Percentiles rank a stretch among this genome's conserved stretches.
phyloP scores from a whole-genome alignment of 306 rosid genomes.

The Acmispon strigosus region DNA sequence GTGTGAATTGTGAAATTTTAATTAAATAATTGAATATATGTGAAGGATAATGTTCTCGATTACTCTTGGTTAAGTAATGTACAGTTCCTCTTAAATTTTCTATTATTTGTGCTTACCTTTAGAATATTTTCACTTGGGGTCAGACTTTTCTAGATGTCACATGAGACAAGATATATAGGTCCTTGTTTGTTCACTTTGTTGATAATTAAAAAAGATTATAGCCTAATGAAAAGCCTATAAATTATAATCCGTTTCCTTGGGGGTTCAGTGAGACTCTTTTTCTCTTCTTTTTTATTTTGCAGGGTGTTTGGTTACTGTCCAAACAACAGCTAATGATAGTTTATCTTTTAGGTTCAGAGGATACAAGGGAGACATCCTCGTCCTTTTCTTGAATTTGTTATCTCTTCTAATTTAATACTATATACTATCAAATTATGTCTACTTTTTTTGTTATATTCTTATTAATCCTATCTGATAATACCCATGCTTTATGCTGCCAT shows the following conservation, averaged over 20 bases:
- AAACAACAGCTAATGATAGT: background rate
- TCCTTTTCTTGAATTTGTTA: background rate
- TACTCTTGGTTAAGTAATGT: background rate
- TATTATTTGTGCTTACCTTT: background rate
- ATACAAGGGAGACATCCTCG: background rate
- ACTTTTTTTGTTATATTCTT: background rate
- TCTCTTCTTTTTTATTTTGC: background rate
- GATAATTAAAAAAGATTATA: background rate
- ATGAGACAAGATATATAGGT: background rate
- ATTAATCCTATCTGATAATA: background rate
- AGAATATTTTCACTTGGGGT: background rate
- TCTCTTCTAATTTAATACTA: background rate
- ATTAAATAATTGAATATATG: background rate
- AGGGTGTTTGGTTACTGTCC: background rate
- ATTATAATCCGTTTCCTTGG: background rate
- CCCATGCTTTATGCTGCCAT: conserved; percentile 6
- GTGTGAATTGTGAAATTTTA: background rate
- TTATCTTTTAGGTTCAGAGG: background rate
- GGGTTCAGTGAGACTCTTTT: background rate
- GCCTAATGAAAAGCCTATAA: background rate
- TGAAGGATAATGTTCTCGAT: background rate
- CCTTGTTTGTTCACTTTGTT: background rate
- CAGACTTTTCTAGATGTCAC: background rate
- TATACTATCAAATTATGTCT: background rate
- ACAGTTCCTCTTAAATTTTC: background rate